Conservation (phyloP, 495 filamentous ascomycete species). For the Aspergillus sclerotiicarbonarius region DNA sequence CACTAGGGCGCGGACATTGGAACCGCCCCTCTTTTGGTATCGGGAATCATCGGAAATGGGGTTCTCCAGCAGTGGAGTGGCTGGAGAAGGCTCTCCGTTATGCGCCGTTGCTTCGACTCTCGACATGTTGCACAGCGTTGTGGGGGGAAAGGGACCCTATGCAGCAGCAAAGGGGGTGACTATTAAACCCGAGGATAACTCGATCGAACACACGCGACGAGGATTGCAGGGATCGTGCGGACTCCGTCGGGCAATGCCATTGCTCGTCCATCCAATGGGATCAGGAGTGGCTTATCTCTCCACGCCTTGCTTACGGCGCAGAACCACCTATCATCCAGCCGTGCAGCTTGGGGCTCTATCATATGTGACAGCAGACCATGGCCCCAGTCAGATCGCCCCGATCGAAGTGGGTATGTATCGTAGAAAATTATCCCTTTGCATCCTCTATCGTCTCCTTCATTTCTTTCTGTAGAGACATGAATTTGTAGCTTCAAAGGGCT, state of each 20-base stretch:
- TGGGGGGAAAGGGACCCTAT: background rate
- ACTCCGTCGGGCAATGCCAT: background rate
- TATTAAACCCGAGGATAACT: background rate
- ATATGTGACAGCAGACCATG: no score
- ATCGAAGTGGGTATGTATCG: no score
- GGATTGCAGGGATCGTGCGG: background rate
- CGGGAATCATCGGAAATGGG: no score
- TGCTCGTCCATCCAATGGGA: background rate
- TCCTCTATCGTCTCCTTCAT: no score
- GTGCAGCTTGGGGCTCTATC: no score
- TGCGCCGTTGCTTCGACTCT: background rate
- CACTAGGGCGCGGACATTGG: background rate
- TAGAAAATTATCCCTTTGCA: no score
- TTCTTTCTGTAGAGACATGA: no score
- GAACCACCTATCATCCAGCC: background rate
- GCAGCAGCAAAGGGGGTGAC: background rate
- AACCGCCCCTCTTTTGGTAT: background rate
- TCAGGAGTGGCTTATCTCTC: background rate
- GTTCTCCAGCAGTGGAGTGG: no score
- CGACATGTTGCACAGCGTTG: background rate
- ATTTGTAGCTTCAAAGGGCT: no score
- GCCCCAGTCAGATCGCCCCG: no score
- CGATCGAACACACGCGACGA: no score
- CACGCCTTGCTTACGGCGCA: background rate
- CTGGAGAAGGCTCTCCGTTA: background rate